Percentiles rank a stretch among this genome's conserved stretches.
These are phyloP conservation scores for Sarocladium brachiariae DNA, from an alignment of 2,329 filamentous ascomycete genomes.

Conservation along the genomic window DNA sequence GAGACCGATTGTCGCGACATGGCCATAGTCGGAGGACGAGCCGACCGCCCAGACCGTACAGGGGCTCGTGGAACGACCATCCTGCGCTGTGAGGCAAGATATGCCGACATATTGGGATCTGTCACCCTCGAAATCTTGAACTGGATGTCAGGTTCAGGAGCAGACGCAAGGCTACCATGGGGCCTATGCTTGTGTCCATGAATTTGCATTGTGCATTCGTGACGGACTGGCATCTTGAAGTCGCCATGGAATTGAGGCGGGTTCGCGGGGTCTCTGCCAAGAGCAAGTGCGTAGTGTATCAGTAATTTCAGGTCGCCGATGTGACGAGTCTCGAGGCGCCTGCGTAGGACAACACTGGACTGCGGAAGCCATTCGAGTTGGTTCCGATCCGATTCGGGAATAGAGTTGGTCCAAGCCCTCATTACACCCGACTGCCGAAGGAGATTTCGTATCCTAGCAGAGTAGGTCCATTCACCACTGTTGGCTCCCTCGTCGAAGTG, in stretches of 20 bases:
- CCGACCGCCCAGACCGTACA: conserved; percentile 23
- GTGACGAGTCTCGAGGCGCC: conserved; percentile 39
- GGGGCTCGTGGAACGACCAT: conserved; percentile 21
- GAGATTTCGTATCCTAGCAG: conserved; percentile 37
- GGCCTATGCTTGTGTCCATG: conserved; percentile 24
- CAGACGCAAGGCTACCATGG: not conserved
- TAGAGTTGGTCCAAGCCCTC: conserved; percentile 29
- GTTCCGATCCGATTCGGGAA: conserved; percentile 27
- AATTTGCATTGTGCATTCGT: conserved; percentile 28
- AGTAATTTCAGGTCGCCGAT: conserved; percentile 31
- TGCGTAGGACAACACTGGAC: conserved; percentile 33
- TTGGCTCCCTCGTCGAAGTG: conserved; percentile 37
- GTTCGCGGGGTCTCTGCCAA: conserved; percentile 27
- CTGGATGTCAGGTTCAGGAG: conserved; percentile 18
- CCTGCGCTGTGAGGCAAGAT: conserved; percentile 28
- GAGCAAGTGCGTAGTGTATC: conserved; percentile 31
- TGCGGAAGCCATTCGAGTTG: conserved; percentile 35
- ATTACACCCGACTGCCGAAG: conserved; percentile 32
- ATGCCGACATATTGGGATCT: conserved; percentile 25
- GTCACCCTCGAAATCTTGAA: conserved; percentile 30
- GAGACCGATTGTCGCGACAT: conserved; percentile 1
- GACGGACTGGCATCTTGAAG: conserved; percentile 28
- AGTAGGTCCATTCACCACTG: conserved; percentile 37
- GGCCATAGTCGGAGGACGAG: conserved; percentile 18
- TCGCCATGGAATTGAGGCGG: conserved; percentile 23